Conservation (phyloP, 2,329 filamentous ascomycete species). For the Aureobasidium vineae region DNA sequence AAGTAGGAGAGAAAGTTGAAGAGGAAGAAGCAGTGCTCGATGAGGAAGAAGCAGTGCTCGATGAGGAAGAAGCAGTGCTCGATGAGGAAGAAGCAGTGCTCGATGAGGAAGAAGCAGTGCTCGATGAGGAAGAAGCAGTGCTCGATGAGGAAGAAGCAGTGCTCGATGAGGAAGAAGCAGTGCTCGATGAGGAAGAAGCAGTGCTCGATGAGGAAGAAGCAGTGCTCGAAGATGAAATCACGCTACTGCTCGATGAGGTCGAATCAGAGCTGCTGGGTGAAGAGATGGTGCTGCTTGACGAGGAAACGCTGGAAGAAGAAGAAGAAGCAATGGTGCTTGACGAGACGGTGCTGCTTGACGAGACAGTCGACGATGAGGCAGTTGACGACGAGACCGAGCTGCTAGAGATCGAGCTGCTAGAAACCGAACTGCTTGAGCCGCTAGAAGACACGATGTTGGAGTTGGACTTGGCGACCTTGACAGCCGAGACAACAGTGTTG, state of each 20-base stretch:
- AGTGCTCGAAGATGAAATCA: background rate
- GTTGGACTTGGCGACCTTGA: constrained; percentile 30
- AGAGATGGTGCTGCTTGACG: background rate
- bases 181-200: too few relatives aligned
- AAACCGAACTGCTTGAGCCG: constrained; percentile 30
- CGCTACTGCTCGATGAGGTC: constrained; percentile 14
- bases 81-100: background rate
- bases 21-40: background rate
- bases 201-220: background rate
- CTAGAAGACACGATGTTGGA: constrained; percentile 31
- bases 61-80: background rate
- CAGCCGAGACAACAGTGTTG: constrained; percentile 27
- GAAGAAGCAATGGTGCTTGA: too few relatives aligned
- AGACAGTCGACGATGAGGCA: constrained; percentile 18
- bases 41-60: background rate
- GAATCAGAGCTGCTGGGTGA: background rate
- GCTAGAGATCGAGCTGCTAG: background rate
- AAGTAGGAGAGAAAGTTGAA: background rate
- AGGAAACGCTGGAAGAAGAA: background rate
- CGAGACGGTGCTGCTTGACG: background rate
- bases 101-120: background rate
- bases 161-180: too few relatives aligned
- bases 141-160: too few relatives aligned
- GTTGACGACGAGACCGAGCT: constrained; percentile 11
- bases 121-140: background rate